Conservation (phyloP, 192 early-diverging fungal species). For the Radiomyces spectabilis region DNA sequence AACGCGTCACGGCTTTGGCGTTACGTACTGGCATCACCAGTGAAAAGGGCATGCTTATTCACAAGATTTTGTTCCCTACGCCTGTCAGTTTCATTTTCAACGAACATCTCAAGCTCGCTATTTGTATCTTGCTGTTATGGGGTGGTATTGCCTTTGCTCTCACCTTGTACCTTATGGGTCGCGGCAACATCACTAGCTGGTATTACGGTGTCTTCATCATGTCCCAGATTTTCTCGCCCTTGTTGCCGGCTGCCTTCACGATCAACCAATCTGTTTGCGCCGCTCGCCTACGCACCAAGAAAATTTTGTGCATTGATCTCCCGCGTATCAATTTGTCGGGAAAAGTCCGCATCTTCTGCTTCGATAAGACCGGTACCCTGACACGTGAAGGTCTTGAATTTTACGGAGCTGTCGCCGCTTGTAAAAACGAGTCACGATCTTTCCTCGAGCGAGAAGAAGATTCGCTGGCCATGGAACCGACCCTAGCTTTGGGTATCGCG, state of each 20-base stretch:
- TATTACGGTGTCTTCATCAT: conserved; percentile 71
- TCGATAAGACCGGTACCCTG: conserved; percentile 76
- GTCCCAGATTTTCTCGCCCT: conserved; percentile 59
- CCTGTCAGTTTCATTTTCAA: conserved; percentile 69
- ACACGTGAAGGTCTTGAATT: conserved; percentile 70
- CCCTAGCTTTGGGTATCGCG: conserved; percentile 36
- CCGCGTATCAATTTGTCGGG: conserved; percentile 65
- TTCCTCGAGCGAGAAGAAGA: conserved; percentile 22
- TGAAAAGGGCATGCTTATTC: conserved; percentile 62
- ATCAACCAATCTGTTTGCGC: conserved; percentile 67
- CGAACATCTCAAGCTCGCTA: conserved; percentile 69
- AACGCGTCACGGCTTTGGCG: conserved; percentile 49
- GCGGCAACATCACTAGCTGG: conserved; percentile 56
- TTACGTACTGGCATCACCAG: conserved; percentile 60
- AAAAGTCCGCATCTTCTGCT: conserved; percentile 72
- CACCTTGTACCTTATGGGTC: conserved; percentile 51
- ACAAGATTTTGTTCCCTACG: conserved; percentile 68
- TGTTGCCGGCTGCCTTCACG: conserved; percentile 68
- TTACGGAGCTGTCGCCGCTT: conserved; percentile 30
- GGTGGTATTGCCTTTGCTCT: conserved; percentile 52
- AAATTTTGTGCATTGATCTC: conserved; percentile 70
- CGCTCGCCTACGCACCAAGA: conserved; percentile 47
- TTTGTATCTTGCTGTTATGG: conserved; percentile 58
- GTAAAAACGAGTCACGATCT: neutral
- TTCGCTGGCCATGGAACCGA: conserved; percentile 19